phyloP scores from a whole-genome alignment of 2,329 filamentous ascomycete species.

The Arthroderma sp. region DNA sequence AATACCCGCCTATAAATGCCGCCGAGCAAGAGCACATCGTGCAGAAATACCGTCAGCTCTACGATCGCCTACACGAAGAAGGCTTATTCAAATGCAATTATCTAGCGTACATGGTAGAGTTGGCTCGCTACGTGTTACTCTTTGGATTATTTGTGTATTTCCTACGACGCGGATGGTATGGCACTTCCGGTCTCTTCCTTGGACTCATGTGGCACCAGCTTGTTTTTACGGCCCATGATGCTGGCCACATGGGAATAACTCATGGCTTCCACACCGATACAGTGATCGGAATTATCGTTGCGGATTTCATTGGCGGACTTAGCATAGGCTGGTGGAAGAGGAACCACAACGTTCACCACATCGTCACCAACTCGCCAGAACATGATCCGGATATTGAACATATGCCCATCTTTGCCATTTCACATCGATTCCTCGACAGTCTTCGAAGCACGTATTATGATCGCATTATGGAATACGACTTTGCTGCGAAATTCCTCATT shows the following conservation, averaged over 20 bases:
- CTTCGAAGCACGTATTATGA: conserved; percentile 76
- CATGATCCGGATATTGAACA: conserved; percentile 94
- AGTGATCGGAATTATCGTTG: conserved; percentile 77
- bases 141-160: conserved; percentile 50
- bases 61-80: conserved; percentile 58
- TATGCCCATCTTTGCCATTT: conserved; percentile 77
- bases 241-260: conserved; percentile 94
- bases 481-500: conserved; percentile 56
- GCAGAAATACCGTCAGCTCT: conserved; percentile 66
- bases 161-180: conserved; percentile 54
- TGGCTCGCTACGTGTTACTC: conserved; percentile 57
- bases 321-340: conserved; percentile 96
- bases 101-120: conserved; percentile 63
- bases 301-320: conserved; percentile 77
- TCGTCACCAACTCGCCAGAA: conserved; percentile 88
- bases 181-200: conserved; percentile 58
- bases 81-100: conserved; percentile 81
- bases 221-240: conserved; percentile 87
- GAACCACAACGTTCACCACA: conserved; percentile 92
- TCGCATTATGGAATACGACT: conserved; percentile 65
- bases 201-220: conserved; percentile 89
- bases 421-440: conserved; percentile 62
- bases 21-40: conserved; percentile 64
- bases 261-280: conserved; percentile 76
- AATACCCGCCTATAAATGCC: conserved; percentile 67